Base-by-base conservation (phyloP, 1,284 basidiomycete genomes). In the Puccinia novopanici region DNA sequence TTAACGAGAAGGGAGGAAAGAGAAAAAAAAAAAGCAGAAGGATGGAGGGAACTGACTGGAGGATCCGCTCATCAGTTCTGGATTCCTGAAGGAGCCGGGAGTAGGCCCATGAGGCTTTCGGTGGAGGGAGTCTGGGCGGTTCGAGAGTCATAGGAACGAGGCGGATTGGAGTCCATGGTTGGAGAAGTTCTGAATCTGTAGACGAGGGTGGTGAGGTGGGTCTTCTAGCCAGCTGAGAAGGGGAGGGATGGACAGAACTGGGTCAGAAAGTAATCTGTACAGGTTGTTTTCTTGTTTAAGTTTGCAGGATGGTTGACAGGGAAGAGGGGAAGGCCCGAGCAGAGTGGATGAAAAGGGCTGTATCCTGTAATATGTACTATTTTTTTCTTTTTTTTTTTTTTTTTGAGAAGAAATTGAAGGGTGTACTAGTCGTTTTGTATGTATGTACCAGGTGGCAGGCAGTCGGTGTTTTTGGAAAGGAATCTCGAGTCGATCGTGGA, bases 21-120 rank as follows among this genome's bases (percentile, higher is more conserved):
- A 37, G 17, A 24, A n/a, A 22, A 55, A 30, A 61, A 34, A 61
- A 27, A 61, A 61, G 57, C 13, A 27, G 40, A 30, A 34, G 40
- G 48, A 50, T 24, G n/a, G 13, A 22, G 30, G 30, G 54, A 27
- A 61, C 78, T 55, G 17, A 80, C 78, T 80, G 5, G 78, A 80
- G 17, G 78, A 80, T 30, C 78, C 78, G 45, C 70, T 73, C 54
- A 72, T 80, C 8, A 59, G 70, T 37, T 80, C 78, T 61, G 63
- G 78, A 37, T 71, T 71, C 37, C 70, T 40, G 37, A 80, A 72
- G 3, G 65, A 68, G 17, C n/a, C 45, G 15, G 57, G 70, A 55
- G 34, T 34, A 24, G 78, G 8, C 78, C 78, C 70, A 80, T 72
- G 9, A 73, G 55, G 59, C 70, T 80, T 73, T 80, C 78, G 59